A percentile compares a stretch with the other conserved stretches of the same genome.
phyloP scores from a whole-genome alignment of 2,329 filamentous ascomycete genomes.

The Balansia obtecta region DNA sequence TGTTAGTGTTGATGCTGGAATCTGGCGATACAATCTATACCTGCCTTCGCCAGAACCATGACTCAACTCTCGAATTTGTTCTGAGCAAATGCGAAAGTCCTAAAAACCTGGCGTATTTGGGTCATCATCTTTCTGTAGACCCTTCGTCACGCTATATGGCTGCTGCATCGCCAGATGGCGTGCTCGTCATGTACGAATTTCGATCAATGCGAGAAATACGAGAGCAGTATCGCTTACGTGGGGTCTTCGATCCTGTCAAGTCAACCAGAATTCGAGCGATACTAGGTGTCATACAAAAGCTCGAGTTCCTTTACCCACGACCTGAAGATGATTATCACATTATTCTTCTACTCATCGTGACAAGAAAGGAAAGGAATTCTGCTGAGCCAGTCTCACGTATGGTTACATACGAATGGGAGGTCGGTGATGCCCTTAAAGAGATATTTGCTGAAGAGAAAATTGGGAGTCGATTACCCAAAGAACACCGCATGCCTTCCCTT shows the following conservation, averaged over 20 bases:
- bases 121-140: conserved; percentile 62
- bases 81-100: conserved; percentile 47
- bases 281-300: conserved; percentile 66
- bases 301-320: conserved; percentile 72
- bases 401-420: conserved; percentile 49
- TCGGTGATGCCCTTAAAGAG: conserved; percentile 32
- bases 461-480: conserved; percentile 37
- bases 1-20: conserved; percentile 65
- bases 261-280: conserved; percentile 31
- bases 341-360: conserved; percentile 58
- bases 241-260: conserved; percentile 47
- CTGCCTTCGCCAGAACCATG: conserved; percentile 39
- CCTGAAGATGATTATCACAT: conserved; percentile 55
- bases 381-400: conserved; percentile 30
- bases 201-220: conserved; percentile 41
- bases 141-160: conserved; percentile 58
- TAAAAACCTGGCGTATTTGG: conserved; percentile 44
- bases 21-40: conserved; percentile 66
- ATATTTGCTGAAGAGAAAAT: conserved; percentile 33
- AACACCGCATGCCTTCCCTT: conserved; percentile 50
- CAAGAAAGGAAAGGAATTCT: conserved; percentile 25
- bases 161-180: conserved; percentile 55
- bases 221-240: conserved; percentile 31
- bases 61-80: conserved; percentile 45
- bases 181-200: conserved; percentile 61